Evolutionary conservation across 2,329 filamentous ascomycete species (phyloP), one percentile per base, ranked within the genome.

Genomic region (Botrytis pseudocinerea): DNA sequence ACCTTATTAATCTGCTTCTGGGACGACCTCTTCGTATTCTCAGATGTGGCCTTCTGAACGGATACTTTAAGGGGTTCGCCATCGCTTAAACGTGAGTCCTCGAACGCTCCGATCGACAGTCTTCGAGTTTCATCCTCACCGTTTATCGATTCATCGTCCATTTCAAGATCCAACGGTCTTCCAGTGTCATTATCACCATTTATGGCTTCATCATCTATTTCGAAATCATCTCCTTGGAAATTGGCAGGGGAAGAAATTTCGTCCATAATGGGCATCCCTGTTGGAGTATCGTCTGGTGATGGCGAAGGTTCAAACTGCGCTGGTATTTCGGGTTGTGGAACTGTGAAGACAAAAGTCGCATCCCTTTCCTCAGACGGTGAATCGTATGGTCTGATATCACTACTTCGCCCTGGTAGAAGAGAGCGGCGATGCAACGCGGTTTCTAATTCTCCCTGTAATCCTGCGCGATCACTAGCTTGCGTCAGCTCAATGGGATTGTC

Each of bases 1-100:
- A 89, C 77, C 75, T 87, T 81, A 76, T 88, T 87, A 76, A 89
- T 85, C 76, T 84, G 87, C 20, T 78, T 77, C 32, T n/a, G 40
- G 32, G 32, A 32, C 8, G 12, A 51, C 35, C 25, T 73, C 48
- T 54, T 66, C 57, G 18, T 18, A 16, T 22, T 44, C 20, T 28
- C 70, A n/a, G 7, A 57, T 35, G 6, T 62, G 12, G 44, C 20
- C n/a, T 25, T 69, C 51, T 65, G 59, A 20, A 51, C 22, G 14
- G 62, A 25, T 40, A 10, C 25, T 6, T 5, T 69, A 16, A n/a
- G n/a, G 28, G 38, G 22, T 59, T 35, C 40, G 1, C 38, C 22
- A 18, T 48, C 42, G 32, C 62, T 61, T 28, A 44, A 40, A 10
- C 32, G 62, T 8, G 25, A 59, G 28, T 57, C 38, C 20, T 69